Base-by-base conservation (phyloP, 176 grass and related monocot species). In the Oryza longistaminata region DNA sequence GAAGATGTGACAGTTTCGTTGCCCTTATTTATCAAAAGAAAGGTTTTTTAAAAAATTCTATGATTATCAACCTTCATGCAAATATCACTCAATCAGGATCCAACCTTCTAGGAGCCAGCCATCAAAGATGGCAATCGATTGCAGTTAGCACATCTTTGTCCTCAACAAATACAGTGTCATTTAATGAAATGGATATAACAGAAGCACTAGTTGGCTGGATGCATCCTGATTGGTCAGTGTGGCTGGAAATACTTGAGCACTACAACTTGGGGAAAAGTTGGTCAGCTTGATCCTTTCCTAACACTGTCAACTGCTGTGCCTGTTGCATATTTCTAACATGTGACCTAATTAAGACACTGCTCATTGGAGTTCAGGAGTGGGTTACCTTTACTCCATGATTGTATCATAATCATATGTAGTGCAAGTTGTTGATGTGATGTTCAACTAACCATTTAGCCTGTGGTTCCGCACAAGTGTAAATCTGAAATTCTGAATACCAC, bases 61-160 rank as follows among this genome's bases (percentile, higher is more conserved):
- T 60, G 73, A 44, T 50, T 49, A 73, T 24, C 62, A 66, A 26
- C 46, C 17, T 68, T 16, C 7, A 21, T 12, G 25, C 46, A 19
- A 76, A 3, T 42, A 70, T 62, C 3, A 26, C 52, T 65, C 71
- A 76, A 82, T 82, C 49, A 82, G 46, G 49, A 87, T 37, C 62
- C 64, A 82, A 10, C 13, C 64, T 61, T 48, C 6, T 49, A 3
- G 66, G 64, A 70, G 46, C 12, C 24, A 17, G 15, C 72, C 53
- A 26, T 67, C 11, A 7, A 53, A 11, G 13, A 31, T 26, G 35
- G 13, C 19, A n/a, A 61, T 64, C 50, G 50, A 42, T 35, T 88
- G 52, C 48, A 0, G 73, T 73, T 78, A 37, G 66, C 66, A 22
- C 66, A 88, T 88, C 80, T 8, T 76, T 83, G 48, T 88, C 79